These are phyloP conservation scores for Lentinula novae-zelandiae DNA, from an alignment of 1,284 basidiomycete genomes.

Conservation along the genomic window DNA sequence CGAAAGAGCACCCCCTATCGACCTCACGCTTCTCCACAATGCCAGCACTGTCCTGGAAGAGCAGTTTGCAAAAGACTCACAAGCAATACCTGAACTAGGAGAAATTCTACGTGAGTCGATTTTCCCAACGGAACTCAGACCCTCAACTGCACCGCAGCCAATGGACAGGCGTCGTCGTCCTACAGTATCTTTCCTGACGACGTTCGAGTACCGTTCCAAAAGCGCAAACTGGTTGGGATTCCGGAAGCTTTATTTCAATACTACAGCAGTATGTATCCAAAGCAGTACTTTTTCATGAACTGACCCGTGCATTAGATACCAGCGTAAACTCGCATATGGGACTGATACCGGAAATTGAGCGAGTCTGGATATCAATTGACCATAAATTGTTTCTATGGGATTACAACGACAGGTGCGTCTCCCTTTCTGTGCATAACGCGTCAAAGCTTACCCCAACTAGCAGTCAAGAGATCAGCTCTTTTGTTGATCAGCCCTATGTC, in stretches of 20 bases:
- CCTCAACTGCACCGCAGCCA: not conserved
- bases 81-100: constrained; percentile 68
- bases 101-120: constrained; percentile 55
- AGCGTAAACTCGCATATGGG: constrained; percentile 78
- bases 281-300: not conserved
- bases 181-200: constrained; percentile 80
- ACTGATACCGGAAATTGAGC: constrained; percentile 88
- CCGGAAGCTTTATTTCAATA: constrained; percentile 83
- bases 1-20: constrained; percentile 38
- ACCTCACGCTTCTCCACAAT: constrained; percentile 58
- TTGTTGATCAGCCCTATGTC: constrained; percentile 87
- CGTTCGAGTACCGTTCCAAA: constrained; percentile 78
- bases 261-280: constrained; percentile 59
- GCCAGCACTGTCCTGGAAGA: constrained; percentile 67
- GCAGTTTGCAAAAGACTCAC: constrained; percentile 64
- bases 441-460: not conserved
- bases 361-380: constrained; percentile 95
- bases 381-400: constrained; percentile 97
- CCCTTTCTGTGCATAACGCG: not conserved
- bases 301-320: constrained; percentile 38
- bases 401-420: constrained; percentile 84
- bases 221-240: constrained; percentile 71
- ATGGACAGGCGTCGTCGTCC: constrained; percentile 59
- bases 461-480: constrained; percentile 84
- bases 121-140: not conserved